Evolutionary conservation across 2,329 filamentous ascomycete genomes (phyloP), one percentile per base, ranked within the genome.

Genomic region (Zasmidium citrigriseum): DNA sequence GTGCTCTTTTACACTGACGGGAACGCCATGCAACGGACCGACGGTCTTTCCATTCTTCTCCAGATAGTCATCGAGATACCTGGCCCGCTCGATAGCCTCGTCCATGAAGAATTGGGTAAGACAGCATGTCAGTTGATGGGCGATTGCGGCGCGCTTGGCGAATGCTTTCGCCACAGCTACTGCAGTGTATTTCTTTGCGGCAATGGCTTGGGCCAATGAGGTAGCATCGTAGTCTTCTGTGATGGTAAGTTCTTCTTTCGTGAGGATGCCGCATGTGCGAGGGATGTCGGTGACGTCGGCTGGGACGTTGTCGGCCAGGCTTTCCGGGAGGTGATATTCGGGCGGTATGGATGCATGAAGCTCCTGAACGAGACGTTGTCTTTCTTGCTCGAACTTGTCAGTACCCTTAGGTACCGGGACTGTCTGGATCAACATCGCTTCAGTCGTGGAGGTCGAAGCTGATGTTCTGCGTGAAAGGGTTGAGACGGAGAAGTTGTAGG

Each of bases 81-180:
- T 56, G 7, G 63, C 63, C n/a, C 55, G 59, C 34, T 61, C 56
- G 24, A 65, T 20, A 5, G 61, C 63, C 41, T 65, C 57, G 12
- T 65, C 53, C 50, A 57, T 55, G 45, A 64, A 65, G 47, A 44
- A 60, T 20, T 65, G 56, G 9, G 59, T 61, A 25, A 65, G 54
- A 29, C 63, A 65, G 55, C 57, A 62, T 2, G 57, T 64, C 12
- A 62, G 45, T 49, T 65, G 63, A 23, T 65, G 59, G 14, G 59
- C 59, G 22, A 65, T 58, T 5, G 55, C 55, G 12, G 61, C 63
- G n/a, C 63, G 57, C 44, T 65, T 64, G 27, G 45, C 52, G 21
- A 65, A 65, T 2, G 63, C 63, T 21, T 51, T 60, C 3, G 59
- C 59, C 7, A 64, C 63, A 10, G 53, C 53, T n/a, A 64, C 59